Conservation (phyloP, 768 basidiomycete species). For the Leucosporidium creatinivorum region DNA sequence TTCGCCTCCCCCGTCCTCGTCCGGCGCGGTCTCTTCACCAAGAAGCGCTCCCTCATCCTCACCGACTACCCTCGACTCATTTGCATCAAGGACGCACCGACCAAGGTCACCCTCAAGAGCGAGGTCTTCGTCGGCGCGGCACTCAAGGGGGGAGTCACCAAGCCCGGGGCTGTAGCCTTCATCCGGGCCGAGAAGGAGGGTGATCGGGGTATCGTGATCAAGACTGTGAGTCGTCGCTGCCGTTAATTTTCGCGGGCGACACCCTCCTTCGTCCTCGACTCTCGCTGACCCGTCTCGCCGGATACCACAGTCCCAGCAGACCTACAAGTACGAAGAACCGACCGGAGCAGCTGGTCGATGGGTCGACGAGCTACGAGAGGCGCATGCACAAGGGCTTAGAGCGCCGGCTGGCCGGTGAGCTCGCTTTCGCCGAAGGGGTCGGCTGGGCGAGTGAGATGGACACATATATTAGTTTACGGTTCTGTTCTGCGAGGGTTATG, state of each 20-base stretch:
- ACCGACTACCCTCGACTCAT: conserved; percentile 34
- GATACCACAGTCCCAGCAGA: conserved; percentile 14
- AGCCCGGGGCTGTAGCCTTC: conserved; percentile 3
- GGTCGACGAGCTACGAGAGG: conserved; percentile 23
- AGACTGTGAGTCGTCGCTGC: conserved; percentile 14
- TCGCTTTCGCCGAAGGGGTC: no score
- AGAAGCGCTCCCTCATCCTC: conserved; percentile 30
- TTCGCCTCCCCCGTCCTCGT: conserved; percentile 17
- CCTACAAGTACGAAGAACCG: conserved; percentile 29
- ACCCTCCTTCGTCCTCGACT: not conserved
- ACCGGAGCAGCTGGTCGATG: conserved; percentile 21
- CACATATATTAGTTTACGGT: no score
- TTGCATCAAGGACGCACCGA: conserved; percentile 27
- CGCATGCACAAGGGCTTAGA: not conserved
- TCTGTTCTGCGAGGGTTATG: no score
- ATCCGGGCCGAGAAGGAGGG: conserved; percentile 9
- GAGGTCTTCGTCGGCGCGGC: conserved; percentile 25
- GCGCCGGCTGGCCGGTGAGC: no score
- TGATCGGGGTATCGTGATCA: conserved; percentile 19
- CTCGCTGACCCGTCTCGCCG: not conserved
- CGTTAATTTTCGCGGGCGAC: no score
- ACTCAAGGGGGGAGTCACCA: not conserved
- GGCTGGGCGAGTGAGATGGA: no score
- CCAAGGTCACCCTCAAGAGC: conserved; percentile 30
- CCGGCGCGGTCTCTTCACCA: conserved; percentile 17